Evolutionary conservation across 352 stramenopile genomes (phyloP).

Genomic region (Pythium guiyangense): DNA sequence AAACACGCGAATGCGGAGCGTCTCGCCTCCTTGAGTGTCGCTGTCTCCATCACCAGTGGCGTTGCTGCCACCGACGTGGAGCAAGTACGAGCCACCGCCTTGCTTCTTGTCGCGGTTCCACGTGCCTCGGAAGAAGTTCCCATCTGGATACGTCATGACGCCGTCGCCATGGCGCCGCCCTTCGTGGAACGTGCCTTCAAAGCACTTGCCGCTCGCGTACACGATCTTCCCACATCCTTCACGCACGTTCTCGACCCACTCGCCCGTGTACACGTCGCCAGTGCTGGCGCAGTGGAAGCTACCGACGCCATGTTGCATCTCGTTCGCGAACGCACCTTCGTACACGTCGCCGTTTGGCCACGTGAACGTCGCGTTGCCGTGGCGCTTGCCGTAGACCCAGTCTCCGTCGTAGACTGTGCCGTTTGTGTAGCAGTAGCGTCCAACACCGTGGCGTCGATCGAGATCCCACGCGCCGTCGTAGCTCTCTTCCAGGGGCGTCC

Average conservation of each 20-base stretch:
- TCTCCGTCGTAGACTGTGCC: constrained; percentile 61
- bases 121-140: constrained; percentile 78
- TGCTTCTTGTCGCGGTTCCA: constrained; percentile 88
- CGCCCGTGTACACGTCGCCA: constrained; percentile 64
- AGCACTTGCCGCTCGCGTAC: constrained; percentile 78
- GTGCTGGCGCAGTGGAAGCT: constrained; percentile 50
- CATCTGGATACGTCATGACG: constrained; percentile 76
- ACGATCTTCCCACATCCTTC: constrained; percentile 67
- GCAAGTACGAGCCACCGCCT: constrained; percentile 67
- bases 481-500: constrained; percentile 46
- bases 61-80: constrained; percentile 23
- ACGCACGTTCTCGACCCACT: constrained; percentile 82
- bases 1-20: constrained; percentile 34
- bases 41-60: constrained; percentile 1
- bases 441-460: constrained; percentile 56
- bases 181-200: constrained; percentile 81
- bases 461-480: constrained; percentile 77
- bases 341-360: constrained; percentile 89
- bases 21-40: constrained; percentile 5
- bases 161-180: constrained; percentile 72
- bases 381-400: constrained; percentile 55
- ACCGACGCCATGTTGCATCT: constrained; percentile 78
- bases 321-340: constrained; percentile 66
- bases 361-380: constrained; percentile 73
- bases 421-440: constrained; percentile 58